Conservation (phyloP, 305 asterid species). For the Fraxinus dipetala region DNA sequence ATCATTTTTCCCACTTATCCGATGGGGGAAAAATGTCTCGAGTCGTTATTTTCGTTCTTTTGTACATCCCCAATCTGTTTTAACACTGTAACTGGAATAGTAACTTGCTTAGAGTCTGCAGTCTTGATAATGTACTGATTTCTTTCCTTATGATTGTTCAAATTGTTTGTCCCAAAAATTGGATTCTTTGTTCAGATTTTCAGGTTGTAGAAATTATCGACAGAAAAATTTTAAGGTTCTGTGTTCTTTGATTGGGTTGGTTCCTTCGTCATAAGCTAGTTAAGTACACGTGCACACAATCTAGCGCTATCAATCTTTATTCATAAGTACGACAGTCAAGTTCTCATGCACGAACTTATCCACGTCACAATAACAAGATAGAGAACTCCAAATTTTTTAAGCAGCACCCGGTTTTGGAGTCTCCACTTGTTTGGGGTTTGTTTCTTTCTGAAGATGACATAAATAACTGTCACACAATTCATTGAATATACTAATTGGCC, state of each 20-base stretch:
- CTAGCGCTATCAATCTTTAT: not conserved
- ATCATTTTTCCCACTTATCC: not conserved
- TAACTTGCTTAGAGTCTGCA: not conserved
- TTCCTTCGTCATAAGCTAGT: not conserved
- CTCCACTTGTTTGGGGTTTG: not conserved
- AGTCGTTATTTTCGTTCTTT: not conserved
- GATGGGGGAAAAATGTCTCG: not conserved
- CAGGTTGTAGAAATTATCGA: not conserved
- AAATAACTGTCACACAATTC: not conserved
- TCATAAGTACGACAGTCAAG: not conserved
- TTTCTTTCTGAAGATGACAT: not conserved
- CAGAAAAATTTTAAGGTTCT: not conserved
- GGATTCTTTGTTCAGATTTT: not conserved
- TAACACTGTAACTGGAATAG: not conserved
- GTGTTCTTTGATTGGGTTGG: not conserved
- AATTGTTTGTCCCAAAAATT: not conserved
- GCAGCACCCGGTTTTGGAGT: not conserved
- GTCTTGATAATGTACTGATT: slow-evolving; percentile 4
- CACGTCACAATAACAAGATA: not conserved
- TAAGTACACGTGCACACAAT: not conserved
- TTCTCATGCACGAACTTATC: not conserved
- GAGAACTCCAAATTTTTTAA: not conserved
- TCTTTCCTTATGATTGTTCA: not conserved
- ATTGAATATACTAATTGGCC: not conserved
- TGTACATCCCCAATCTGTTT: slow-evolving; percentile 31